phyloP scores from a whole-genome alignment of 2,329 filamentous ascomycete species.

The Trichoderma afroharzianum region DNA sequence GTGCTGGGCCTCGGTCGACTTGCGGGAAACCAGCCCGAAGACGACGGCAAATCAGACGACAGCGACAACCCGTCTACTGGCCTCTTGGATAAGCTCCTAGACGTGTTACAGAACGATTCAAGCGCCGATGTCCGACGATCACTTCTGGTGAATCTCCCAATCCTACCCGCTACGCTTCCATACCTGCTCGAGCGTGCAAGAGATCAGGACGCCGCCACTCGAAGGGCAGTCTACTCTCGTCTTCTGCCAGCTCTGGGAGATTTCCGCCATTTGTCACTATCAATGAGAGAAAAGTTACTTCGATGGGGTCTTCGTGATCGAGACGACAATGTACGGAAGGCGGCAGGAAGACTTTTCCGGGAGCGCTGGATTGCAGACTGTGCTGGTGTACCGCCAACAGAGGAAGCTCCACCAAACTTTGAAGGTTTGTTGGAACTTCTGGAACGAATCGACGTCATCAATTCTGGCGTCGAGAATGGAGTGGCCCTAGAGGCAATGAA shows the following conservation, averaged over 20 bases:
- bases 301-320: conserved; percentile 92
- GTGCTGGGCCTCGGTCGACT: conserved; percentile 85
- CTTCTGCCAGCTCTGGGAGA: conserved; percentile 86
- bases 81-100: conserved; percentile 76
- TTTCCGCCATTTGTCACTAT: conserved; percentile 87
- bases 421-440: conserved; percentile 86
- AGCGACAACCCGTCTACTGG: conserved; percentile 64
- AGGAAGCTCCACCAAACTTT: conserved; percentile 62
- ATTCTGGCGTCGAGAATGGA: conserved; percentile 83
- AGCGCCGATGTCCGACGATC: conserved; percentile 89
- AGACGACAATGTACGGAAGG: conserved; percentile 91
- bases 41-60: conserved; percentile 65
- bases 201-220: conserved; percentile 80
- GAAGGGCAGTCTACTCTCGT: conserved; percentile 81
- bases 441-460: conserved; percentile 89
- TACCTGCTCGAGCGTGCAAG: conserved; percentile 87
- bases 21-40: conserved; percentile 72
- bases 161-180: conserved; percentile 75
- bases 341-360: conserved; percentile 82
- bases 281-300: conserved; percentile 91
- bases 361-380: conserved; percentile 99
- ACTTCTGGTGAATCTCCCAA: conserved; percentile 84
- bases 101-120: conserved; percentile 88
- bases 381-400: conserved; percentile 61
- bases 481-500: conserved; percentile 92